Percentiles rank a stretch among this genome's conserved stretches.
These are phyloP conservation scores for Oehlia diaphana DNA, from an alignment of 192 early-diverging fungal species.

Conservation along the genomic window DNA sequence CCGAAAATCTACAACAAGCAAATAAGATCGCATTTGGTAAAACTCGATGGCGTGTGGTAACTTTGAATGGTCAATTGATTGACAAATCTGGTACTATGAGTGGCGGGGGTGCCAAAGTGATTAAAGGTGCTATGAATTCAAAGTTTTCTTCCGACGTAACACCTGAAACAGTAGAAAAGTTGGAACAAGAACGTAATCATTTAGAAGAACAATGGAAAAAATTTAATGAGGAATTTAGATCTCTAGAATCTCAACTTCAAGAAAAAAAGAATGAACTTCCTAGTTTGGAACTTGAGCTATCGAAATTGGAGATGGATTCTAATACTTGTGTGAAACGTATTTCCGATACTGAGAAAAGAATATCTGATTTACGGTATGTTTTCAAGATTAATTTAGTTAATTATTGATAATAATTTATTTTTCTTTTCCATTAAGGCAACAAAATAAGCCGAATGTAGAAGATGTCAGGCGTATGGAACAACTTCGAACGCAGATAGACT, in stretches of 20 bases:
- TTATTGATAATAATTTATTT: neutral
- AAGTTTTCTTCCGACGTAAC: constrained; percentile 61
- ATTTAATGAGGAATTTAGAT: constrained; percentile 42
- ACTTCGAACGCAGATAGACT: constrained; percentile 46
- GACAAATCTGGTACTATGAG: constrained; percentile 91
- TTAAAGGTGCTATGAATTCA: constrained; percentile 88
- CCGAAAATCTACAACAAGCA: constrained; percentile 77
- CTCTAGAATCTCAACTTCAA: constrained; percentile 48
- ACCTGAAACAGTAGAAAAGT: constrained; percentile 51
- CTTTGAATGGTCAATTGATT: constrained; percentile 87
- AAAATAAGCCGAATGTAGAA: constrained; percentile 50
- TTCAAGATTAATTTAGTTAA: no score
- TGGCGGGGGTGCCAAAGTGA: constrained; percentile 78
- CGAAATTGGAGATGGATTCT: constrained; percentile 76
- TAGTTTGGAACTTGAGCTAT: constrained; percentile 57
- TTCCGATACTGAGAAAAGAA: constrained; percentile 65
- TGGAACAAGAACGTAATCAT: constrained; percentile 60
- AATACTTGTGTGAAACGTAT: constrained; percentile 64
- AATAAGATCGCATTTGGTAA: constrained; percentile 86
- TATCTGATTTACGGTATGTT: constrained; percentile 55
- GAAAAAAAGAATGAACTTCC: constrained; percentile 55
- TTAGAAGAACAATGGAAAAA: constrained; percentile 56
- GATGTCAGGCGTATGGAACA: constrained; percentile 58
- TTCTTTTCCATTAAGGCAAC: constrained; percentile 33
- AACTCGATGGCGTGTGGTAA: constrained; percentile 89